Evolutionary conservation across 495 filamentous ascomycete species (phyloP).

Genomic region (Neurospora sp.): DNA sequence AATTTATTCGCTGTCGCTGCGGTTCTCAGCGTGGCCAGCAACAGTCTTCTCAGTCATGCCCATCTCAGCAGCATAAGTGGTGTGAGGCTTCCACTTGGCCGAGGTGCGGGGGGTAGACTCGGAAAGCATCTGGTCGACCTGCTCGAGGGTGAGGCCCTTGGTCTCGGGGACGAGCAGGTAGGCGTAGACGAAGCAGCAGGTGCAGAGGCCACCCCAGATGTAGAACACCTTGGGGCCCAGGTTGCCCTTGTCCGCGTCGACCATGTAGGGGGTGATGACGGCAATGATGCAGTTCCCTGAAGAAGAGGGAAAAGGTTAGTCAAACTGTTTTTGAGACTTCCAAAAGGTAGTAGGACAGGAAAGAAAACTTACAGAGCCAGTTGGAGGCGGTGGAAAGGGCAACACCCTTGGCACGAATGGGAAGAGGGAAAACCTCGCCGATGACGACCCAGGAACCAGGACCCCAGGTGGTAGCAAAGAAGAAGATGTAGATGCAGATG

Average conservation of each 20-base stretch:
- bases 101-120: conserved; percentile 62
- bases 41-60: conserved; percentile 11
- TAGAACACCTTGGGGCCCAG: conserved; percentile 66
- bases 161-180: conserved; percentile 78
- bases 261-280: conserved; percentile 70
- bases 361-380: conserved; percentile 36
- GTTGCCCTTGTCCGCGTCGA: conserved; percentile 59
- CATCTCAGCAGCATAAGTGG: conserved; percentile 48
- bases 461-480: conserved; percentile 73
- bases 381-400: conserved; percentile 73
- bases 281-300: conserved; percentile 57
- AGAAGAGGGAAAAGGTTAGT: not conserved
- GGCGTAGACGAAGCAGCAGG: conserved; percentile 53
- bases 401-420: conserved; percentile 71
- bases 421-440: conserved; percentile 77
- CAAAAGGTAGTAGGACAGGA: not conserved
- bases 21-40: conserved; percentile 15
- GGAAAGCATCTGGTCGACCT: conserved; percentile 81
- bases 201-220: conserved; percentile 64
- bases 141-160: conserved; percentile 81
- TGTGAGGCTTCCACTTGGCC: conserved; percentile 56
- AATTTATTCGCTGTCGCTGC: conserved; percentile 1
- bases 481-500: conserved; percentile 77
- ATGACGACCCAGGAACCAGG: conserved; percentile 74
- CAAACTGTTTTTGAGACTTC: not conserved